Evolutionary conservation across 306 rosid species (phyloP), one percentile per base, ranked within the genome.

Genomic region (Quercus cerris): DNA sequence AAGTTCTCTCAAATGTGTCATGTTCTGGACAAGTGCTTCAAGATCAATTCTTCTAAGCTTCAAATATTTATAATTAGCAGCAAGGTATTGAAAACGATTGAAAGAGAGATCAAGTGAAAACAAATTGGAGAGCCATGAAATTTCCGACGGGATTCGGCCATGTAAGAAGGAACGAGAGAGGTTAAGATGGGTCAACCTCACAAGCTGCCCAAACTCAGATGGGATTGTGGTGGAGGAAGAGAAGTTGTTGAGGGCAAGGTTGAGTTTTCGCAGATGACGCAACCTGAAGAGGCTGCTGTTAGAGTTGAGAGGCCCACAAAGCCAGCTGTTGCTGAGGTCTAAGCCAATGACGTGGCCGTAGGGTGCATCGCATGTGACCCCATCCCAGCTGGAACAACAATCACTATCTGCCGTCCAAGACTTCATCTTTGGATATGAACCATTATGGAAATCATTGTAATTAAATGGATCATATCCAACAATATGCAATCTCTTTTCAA

Each of bases 381-480:
- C 81, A 10, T 71, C 78, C 87, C 81, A 78, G 44, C 44, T 38
- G 41, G 23, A 4, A 25, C 80, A 83, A 13, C 86, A 78, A 75
- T 78, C 56, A 1, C 23, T 78, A 8, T 6, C 55, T 0, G 33
- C 70, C 3, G 15, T 20, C 86, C 86, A 83, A 9, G 79, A 83
- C 4, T 31, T 12, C 30, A 33, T 83, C 76, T 75, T 81, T 0
- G 77, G 55, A 66, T 66, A 13, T 11, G 20, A 61, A 20, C 0
- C 52, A 11, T 3, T 3, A 46, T 46, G 11, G 52, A 2, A 46
- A 46, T 11, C 10, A 38, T 35, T 8, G 6, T 1, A 1, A 6
- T 35, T 15, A 0, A 22, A 22, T 0, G 0, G 23, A 22, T 22
- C 23, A 22, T 22, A 22, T 22, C 23, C 10, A 4, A 2, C n/a